Evolutionary conservation across 208 protist species (phyloP), one percentile per base, ranked within the genome.

Genomic region (Lotmaria passim): DNA sequence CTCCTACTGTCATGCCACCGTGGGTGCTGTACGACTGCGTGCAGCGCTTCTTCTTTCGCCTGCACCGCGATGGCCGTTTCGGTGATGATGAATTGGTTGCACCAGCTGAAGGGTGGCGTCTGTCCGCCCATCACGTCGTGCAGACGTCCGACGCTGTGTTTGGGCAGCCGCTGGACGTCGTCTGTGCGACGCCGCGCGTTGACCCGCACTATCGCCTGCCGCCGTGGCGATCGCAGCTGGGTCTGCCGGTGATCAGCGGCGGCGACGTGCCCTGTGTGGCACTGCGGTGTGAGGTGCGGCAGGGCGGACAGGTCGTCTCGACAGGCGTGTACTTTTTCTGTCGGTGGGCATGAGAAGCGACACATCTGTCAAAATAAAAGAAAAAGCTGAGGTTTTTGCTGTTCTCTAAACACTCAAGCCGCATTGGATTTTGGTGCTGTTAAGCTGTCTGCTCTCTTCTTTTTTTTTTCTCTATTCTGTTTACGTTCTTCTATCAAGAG

Each of bases 171-270:
- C 39, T 93, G 26, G 85, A 93, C 30, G 30, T 96, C 7, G 82
- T 89, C 30, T 83, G 75, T 50, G 89, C 89, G 0, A 23, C 70
- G 23, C 91, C 91, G 36, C 67, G 73, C 33, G 73, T 86, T n/a
- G 65, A 78, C 55, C 41, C 59, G 21, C 57, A 36, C 36, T 91
- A 92, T 55, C 86, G 83, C 47, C 58, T 94, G 15, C 85, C 88
- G 0, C 89, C 87, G 33, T 96, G 91, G 89, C 73, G 82, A 26
- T 79, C 79, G 10, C 62, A 71, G 47, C 77, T 96, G 59, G 91
- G 91, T 7, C 51, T 90, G 43, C 91, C 91, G 3, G 47, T 75
- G 19, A 66, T 86, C 23, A 30, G 51, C 33, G 34, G 47, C 21
- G 66, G 57, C 30, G 73, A 41, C 28, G 23, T 21, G 31, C 63